These are phyloP conservation scores for Dentipellis fragilis DNA, from an alignment of 768 basidiomycete species.

Conservation along the genomic window DNA sequence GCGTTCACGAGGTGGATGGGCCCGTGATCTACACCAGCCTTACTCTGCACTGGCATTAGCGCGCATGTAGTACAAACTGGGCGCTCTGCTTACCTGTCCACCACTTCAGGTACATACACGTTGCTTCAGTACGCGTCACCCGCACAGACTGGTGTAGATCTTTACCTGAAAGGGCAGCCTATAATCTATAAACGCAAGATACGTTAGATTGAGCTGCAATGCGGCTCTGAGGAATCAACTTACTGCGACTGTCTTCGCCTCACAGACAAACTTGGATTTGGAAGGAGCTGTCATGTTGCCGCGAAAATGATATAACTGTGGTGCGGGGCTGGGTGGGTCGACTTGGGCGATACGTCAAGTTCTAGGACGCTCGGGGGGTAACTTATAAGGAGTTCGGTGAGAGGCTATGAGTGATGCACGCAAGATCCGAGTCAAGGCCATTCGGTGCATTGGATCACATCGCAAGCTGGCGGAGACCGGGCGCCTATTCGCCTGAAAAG, in stretches of 20 bases:
- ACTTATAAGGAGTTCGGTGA: neutral
- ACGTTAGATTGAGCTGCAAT: neutral
- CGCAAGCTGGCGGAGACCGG: too few relatives aligned
- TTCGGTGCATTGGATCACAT: neutral
- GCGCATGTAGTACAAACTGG: neutral
- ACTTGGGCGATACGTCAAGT: too few relatives aligned
- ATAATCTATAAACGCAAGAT: conserved; percentile 49
- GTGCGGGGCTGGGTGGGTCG: neutral
- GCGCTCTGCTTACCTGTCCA: conserved; percentile 42
- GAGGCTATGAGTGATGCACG: neutral
- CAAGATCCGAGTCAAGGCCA: neutral
- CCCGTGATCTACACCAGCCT: conserved; percentile 74
- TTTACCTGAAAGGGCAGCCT: conserved; percentile 91
- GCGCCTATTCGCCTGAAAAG: too few relatives aligned
- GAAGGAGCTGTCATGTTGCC: neutral
- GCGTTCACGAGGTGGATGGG: conserved; percentile 86
- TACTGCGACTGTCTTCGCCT: conserved; percentile 75
- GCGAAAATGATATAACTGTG: neutral
- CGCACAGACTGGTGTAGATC: neutral
- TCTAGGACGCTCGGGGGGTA: too few relatives aligned
- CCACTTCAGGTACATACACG: conserved; percentile 31
- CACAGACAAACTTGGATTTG: conserved; percentile 36
- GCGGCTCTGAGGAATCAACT: neutral
- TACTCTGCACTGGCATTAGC: conserved; percentile 37
- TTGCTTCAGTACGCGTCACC: conserved; percentile 2